phyloP scores from a whole-genome alignment of 768 basidiomycete genomes.

The Royoungia palumana region DNA sequence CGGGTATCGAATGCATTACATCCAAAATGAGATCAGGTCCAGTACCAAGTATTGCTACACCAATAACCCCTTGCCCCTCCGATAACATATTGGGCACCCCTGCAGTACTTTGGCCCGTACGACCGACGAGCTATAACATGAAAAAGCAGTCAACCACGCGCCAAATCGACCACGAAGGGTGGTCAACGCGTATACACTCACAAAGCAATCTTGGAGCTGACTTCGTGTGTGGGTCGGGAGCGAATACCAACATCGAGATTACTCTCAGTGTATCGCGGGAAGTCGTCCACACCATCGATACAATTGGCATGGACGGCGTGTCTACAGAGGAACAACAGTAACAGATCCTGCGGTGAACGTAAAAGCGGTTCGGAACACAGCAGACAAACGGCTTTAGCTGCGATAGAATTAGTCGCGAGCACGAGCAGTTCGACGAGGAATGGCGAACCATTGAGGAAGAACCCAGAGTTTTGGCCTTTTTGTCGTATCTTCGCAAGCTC shows the following conservation, averaged over 20 bases:
- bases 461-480: slow-evolving; percentile 74
- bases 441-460: slow-evolving; percentile 66
- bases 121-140: slow-evolving; percentile 55
- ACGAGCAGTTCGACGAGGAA: not conserved
- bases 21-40: slow-evolving; percentile 12
- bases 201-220: slow-evolving; percentile 79
- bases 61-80: slow-evolving; percentile 46
- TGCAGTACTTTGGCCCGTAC: slow-evolving; percentile 59
- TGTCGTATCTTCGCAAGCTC: slow-evolving; percentile 68
- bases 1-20: slow-evolving; percentile 14
- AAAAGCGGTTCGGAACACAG: slow-evolving; percentile 62
- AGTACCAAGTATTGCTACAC: not conserved
- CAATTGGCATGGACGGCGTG: slow-evolving; percentile 85
- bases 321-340: slow-evolving; percentile 80
- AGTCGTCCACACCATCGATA: slow-evolving; percentile 58
- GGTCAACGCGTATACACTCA: slow-evolving; percentile 33
- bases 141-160: not conserved
- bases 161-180: too few relatives aligned
- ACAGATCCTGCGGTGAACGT: slow-evolving; percentile 55
- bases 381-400: slow-evolving; percentile 64
- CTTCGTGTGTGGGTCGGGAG: slow-evolving; percentile 38
- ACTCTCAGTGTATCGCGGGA: slow-evolving; percentile 61
- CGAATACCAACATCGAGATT: slow-evolving; percentile 40
- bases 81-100: slow-evolving; percentile 78
- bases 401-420: not conserved